These are phyloP conservation scores for Melampsora larici-populina DNA, from an alignment of 1,284 basidiomycete genomes.

Conservation along the genomic window DNA sequence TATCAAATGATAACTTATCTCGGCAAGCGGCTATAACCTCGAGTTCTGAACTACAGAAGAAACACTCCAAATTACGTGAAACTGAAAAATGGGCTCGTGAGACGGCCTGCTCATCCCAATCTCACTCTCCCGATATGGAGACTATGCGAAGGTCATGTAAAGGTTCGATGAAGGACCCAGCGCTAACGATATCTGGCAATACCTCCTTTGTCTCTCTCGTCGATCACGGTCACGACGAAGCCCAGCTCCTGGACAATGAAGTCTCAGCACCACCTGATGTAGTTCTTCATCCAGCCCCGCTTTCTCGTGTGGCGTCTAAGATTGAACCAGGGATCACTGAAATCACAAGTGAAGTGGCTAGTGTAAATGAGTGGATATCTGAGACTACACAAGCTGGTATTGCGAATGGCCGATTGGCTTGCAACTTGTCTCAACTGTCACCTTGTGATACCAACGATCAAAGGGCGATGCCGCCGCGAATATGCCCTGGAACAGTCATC, in stretches of 20 bases:
- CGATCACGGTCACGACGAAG: not conserved
- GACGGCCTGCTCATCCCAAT: slow-evolving; percentile 1
- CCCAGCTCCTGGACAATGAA: not conserved
- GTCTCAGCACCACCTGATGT: not conserved
- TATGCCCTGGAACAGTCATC: not conserved
- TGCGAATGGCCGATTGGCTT: not conserved
- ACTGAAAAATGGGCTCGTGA: slow-evolving; percentile 34
- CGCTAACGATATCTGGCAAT: not conserved
- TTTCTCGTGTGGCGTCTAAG: not conserved
- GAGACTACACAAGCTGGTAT: slow-evolving; percentile 1
- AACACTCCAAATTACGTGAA: slow-evolving; percentile 16
- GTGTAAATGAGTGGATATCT: slow-evolving; percentile 32
- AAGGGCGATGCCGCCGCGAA: not conserved
- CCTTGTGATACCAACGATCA: not conserved
- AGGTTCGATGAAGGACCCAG: not conserved
- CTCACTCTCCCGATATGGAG: slow-evolving; percentile 1
- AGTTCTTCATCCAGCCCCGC: slow-evolving; percentile 21
- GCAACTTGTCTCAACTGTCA: not conserved
- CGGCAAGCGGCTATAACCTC: slow-evolving; percentile 5
- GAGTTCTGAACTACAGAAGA: not conserved
- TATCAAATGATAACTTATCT: slow-evolving; percentile 25
- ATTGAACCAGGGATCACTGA: not conserved
- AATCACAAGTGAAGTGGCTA: slow-evolving; percentile 28
- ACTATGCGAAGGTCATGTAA: not conserved
- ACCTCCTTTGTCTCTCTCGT: no score